A percentile compares a stretch with the other conserved stretches of the same genome.
These are phyloP conservation scores for Chalaropsis thielavioides DNA, from an alignment of 2,329 filamentous ascomycete species.

Conservation along the genomic window DNA sequence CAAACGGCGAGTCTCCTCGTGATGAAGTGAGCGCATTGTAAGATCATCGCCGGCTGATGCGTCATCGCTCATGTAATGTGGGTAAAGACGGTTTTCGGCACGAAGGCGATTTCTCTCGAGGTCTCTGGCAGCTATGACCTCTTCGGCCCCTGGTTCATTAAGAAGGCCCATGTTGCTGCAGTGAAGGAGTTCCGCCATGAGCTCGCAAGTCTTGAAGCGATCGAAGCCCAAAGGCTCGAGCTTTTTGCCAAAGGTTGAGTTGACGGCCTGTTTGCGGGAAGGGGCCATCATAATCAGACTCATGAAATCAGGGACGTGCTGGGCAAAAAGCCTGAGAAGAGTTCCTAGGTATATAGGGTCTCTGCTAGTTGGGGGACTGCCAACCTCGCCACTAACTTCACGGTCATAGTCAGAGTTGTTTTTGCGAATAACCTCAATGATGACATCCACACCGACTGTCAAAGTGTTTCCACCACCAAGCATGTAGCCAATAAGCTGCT, in stretches of 20 bases:
- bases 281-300: constrained; percentile 66
- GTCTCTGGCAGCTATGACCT: constrained; percentile 68
- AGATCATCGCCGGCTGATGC: constrained; percentile 39
- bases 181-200: constrained; percentile 94
- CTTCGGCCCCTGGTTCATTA: constrained; percentile 81
- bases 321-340: constrained; percentile 73
- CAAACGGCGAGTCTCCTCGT: constrained; percentile 49
- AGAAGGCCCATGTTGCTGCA: constrained; percentile 97
- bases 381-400: constrained; percentile 69
- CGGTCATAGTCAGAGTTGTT: constrained; percentile 99
- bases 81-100: constrained; percentile 54
- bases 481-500: constrained; percentile 82
- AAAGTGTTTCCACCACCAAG: constrained; percentile 82
- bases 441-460: constrained; percentile 89
- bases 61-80: constrained; percentile 27
- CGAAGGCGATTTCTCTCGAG: constrained; percentile 67
- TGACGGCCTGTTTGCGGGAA: constrained; percentile 57
- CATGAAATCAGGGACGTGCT: constrained; percentile 91
- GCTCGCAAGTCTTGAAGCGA: constrained; percentile 94
- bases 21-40: constrained; percentile 41
- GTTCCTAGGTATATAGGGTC: constrained; percentile 95
- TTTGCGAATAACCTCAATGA: constrained; percentile 97
- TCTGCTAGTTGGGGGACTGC: constrained; percentile 62
- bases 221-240: constrained; percentile 95
- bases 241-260: constrained; percentile 76